Evolutionary conservation across 495 filamentous ascomycete genomes (phyloP).

Genomic region (Sphaerosporella brunnea): DNA sequence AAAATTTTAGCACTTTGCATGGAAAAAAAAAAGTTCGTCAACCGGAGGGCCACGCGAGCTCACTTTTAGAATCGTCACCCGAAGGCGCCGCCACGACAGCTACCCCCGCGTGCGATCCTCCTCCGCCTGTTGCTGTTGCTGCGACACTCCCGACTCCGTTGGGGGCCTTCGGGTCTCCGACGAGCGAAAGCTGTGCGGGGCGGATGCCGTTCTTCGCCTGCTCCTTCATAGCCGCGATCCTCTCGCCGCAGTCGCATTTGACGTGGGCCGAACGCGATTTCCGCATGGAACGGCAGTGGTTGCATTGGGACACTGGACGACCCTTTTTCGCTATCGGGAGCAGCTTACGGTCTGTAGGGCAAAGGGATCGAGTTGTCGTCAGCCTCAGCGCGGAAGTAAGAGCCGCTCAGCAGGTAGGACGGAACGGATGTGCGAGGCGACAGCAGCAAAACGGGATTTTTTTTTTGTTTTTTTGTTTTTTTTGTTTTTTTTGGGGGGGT

Average conservation of each 20-base stretch:
- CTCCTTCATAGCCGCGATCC: slow-evolving; percentile 32
- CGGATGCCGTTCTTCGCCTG: slow-evolving; percentile 21
- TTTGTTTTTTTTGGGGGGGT: slow-evolving; percentile 1
- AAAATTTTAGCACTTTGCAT: slow-evolving; percentile 6
- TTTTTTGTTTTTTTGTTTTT: slow-evolving; percentile 3
- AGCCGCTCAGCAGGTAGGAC: slow-evolving; percentile 1
- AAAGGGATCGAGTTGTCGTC: slow-evolving; percentile 11
- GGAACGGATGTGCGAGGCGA: slow-evolving; percentile 1
- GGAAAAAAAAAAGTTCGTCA: slow-evolving; percentile 5
- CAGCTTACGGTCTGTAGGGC: slow-evolving; percentile 74
- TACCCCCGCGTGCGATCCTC: slow-evolving; percentile 15
- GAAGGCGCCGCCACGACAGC: slow-evolving; percentile 14
- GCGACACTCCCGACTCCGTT: slow-evolving; percentile 30
- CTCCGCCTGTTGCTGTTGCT: slow-evolving; percentile 3
- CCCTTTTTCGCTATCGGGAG: slow-evolving; percentile 97
- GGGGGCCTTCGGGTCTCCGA: slow-evolving; percentile 30
- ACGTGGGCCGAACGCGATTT: slow-evolving; percentile 92
- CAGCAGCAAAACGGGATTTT: slow-evolving; percentile 1
- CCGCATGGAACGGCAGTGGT: slow-evolving; percentile 89
- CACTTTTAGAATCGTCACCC: slow-evolving; percentile 41
- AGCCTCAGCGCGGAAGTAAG: slow-evolving; percentile 6
- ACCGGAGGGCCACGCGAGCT: slow-evolving; percentile 29
- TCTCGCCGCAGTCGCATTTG: slow-evolving; percentile 95
- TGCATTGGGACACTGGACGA: slow-evolving; percentile 93
- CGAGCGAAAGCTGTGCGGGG: slow-evolving; percentile 7